A percentile compares a stretch with the other conserved stretches of the same genome.
These are phyloP conservation scores for Xylariaceae sp. DNA, from an alignment of 2,329 filamentous ascomycete species.

Conservation along the genomic window DNA sequence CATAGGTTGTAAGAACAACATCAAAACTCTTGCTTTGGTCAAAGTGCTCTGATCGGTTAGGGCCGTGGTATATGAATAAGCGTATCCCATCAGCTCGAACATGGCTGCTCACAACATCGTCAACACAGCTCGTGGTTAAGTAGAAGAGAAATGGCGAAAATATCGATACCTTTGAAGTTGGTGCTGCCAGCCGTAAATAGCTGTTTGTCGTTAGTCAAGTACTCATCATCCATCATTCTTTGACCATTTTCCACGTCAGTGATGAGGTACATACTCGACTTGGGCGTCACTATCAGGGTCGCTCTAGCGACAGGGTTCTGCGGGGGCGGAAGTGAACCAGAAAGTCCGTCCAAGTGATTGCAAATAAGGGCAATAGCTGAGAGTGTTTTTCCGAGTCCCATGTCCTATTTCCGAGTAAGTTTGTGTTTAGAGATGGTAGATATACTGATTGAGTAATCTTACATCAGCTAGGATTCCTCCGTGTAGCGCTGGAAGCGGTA, in stretches of 20 bases:
- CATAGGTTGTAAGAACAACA: conserved; percentile 31
- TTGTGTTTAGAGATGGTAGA: background rate
- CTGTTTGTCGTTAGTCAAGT: too few relatives aligned
- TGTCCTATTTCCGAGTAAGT: conserved; percentile 7
- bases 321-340: background rate
- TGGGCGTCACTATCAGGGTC: conserved; percentile 12
- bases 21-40: conserved; percentile 21
- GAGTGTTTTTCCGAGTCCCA: conserved; percentile 18
- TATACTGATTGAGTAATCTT: background rate
- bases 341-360: background rate
- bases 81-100: background rate
- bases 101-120: background rate
- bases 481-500: background rate
- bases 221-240: too few relatives aligned
- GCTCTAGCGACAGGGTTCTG: background rate
- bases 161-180: conserved; percentile 24
- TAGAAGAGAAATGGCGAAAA: background rate
- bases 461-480: conserved; percentile 13
- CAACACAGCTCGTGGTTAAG: background rate
- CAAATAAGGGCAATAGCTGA: conserved; percentile 10
- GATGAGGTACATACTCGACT: conserved; percentile 7
- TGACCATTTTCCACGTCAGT: conserved; percentile 1
- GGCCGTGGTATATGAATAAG: conserved; percentile 1
- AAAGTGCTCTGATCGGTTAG: background rate
- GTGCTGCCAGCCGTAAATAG: conserved; percentile 25